A percentile compares a stretch with the other conserved stretches of the same genome.
Conservation (phyloP, 495 filamentous ascomycete genomes). For the Hyaloscypha bicolor region DNA sequence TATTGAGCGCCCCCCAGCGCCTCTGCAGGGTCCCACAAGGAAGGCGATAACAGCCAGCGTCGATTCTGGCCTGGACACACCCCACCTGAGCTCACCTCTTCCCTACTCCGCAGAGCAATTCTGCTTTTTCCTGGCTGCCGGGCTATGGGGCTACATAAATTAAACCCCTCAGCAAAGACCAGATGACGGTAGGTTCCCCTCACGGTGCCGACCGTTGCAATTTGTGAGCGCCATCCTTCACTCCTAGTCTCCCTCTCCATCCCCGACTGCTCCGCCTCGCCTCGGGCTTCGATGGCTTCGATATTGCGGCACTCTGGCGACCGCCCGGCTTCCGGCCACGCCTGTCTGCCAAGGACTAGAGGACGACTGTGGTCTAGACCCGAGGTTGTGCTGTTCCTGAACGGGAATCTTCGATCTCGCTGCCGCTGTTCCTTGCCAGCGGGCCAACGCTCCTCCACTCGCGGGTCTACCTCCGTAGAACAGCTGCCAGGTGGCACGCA, state of each 20-base stretch:
- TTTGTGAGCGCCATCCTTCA: not conserved
- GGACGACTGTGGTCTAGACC: not conserved
- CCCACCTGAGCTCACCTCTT: not conserved
- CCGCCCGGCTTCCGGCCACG: not conserved
- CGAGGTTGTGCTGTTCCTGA: not conserved
- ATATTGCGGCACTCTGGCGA: not conserved
- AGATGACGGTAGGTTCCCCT: not conserved
- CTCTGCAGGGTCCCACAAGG: not conserved
- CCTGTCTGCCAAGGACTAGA: not conserved
- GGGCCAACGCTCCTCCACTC: not conserved
- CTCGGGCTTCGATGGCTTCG: not conserved
- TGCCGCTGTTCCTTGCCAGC: not conserved
- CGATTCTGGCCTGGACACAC: not conserved
- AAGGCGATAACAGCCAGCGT: slow-evolving; percentile 13
- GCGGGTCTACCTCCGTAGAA: not conserved
- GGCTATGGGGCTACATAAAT: not conserved
- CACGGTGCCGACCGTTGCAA: not conserved
- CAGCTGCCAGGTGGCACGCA: not conserved
- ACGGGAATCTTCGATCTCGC: not conserved
- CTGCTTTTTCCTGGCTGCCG: slow-evolving; percentile 4
- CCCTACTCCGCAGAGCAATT: not conserved
- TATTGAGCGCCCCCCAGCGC: slow-evolving; percentile 23
- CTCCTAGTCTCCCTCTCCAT: not conserved
- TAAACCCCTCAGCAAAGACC: not conserved
- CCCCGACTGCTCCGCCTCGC: no score